phyloP scores from a whole-genome alignment of 352 stramenopile species.

The Globisporangium radiosum region DNA sequence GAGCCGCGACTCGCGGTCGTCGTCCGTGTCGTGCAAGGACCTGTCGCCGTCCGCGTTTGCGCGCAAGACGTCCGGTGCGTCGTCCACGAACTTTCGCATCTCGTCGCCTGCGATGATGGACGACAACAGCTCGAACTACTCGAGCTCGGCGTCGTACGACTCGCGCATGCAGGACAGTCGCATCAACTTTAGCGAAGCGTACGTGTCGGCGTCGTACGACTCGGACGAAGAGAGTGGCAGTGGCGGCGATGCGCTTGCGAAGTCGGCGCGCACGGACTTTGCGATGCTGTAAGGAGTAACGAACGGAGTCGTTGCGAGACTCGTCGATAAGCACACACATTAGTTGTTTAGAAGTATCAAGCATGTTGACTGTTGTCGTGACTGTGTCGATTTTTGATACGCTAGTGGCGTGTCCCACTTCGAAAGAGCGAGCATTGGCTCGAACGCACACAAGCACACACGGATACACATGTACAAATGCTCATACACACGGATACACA shows the following conservation, averaged over 20 bases:
- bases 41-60: constrained; percentile 17
- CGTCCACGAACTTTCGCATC: constrained; percentile 18
- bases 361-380: no score
- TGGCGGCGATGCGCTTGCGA: constrained; percentile 25
- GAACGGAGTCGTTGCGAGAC: no score
- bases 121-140: constrained; percentile 21
- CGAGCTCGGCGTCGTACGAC: constrained; percentile 22
- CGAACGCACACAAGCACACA: no score
- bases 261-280: constrained; percentile 33
- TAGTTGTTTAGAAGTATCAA: background rate
- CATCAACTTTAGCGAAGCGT: constrained; percentile 72
- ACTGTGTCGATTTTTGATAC: no score
- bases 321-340: no score
- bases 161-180: constrained; percentile 40
- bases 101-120: constrained; percentile 47
- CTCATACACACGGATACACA: no score
- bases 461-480: no score
- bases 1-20: constrained; percentile 38
- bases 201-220: constrained; percentile 24
- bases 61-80: constrained; percentile 13
- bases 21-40: constrained; percentile 33
- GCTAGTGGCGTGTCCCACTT: no score
- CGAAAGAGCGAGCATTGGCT: no score
- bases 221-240: constrained; percentile 17
- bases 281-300: constrained; percentile 35